Percentiles rank a stretch among this genome's conserved stretches.
These are phyloP conservation scores for Exophiala alcalophila DNA, from an alignment of 2,329 filamentous ascomycete genomes.

Conservation along the genomic window DNA sequence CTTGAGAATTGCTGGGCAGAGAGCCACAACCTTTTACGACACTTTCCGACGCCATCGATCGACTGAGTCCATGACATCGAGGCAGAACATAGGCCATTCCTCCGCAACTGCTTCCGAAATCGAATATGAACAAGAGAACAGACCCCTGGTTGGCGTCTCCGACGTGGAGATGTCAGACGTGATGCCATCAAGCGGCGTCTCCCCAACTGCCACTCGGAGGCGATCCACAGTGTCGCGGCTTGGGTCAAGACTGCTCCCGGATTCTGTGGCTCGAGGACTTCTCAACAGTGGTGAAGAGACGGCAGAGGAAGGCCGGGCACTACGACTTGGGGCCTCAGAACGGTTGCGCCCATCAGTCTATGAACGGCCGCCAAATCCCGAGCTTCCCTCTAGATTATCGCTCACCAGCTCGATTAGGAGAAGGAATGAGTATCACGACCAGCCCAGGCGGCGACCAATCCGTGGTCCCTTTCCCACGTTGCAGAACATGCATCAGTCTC, in stretches of 20 bases:
- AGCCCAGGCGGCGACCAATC: constrained; percentile 39
- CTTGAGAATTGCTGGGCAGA: constrained; percentile 18
- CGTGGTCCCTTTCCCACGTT: constrained; percentile 41
- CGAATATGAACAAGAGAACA: constrained; percentile 39
- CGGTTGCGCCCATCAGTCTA: constrained; percentile 30
- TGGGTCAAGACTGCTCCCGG: constrained; percentile 48
- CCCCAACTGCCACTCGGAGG: constrained; percentile 37
- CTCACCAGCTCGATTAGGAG: constrained; percentile 22
- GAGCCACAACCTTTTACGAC: constrained; percentile 26
- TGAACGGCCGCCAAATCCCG: constrained; percentile 16
- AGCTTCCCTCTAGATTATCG: constrained; percentile 21
- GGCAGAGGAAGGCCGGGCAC: constrained; percentile 44
- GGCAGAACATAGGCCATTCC: constrained; percentile 15
- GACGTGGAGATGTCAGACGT: constrained; percentile 33
- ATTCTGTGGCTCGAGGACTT: constrained; percentile 44
- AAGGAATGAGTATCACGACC: constrained; percentile 11
- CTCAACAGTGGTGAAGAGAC: constrained; percentile 48
- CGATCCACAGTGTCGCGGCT: constrained; percentile 49
- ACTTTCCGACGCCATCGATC: constrained; percentile 32
- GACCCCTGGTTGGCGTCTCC: constrained; percentile 34
- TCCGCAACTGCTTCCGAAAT: constrained; percentile 31
- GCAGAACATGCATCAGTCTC: constrained; percentile 35
- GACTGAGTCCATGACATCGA: constrained; percentile 14
- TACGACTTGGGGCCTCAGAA: constrained; percentile 43
- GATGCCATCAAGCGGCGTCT: constrained; percentile 22